Evolutionary conservation across 2,329 filamentous ascomycete species (phyloP).

Genomic region (Fusarium miscanthi): DNA sequence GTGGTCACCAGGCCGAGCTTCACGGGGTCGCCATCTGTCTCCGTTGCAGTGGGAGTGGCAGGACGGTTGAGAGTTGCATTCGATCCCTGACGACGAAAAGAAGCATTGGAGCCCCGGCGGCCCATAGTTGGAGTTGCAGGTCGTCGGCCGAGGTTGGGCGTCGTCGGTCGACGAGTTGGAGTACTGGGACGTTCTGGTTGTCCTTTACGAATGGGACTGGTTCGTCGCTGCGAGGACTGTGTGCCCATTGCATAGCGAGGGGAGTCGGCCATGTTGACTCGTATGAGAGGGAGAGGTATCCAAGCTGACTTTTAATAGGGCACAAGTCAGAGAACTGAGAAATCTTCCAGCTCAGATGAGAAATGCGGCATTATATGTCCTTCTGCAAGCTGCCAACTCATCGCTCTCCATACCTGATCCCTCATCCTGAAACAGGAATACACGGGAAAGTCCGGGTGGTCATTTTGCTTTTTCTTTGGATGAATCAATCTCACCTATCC

Average conservation of each 20-base stretch:
- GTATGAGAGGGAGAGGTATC: neutral
- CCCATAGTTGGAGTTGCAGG: constrained; percentile 35
- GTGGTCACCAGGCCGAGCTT: neutral
- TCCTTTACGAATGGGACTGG: constrained; percentile 31
- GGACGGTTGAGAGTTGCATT: constrained; percentile 30
- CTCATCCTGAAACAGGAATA: neutral
- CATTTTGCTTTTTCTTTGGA: constrained; percentile 8
- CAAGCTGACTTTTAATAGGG: neutral
- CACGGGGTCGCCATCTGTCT: constrained; percentile 17
- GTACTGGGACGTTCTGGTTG: constrained; percentile 26
- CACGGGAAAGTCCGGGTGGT: constrained; percentile 2
- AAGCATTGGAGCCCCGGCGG: constrained; percentile 26
- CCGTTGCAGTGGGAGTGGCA: constrained; percentile 15
- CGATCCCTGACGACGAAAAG: constrained; percentile 22
- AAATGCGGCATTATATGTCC: constrained; percentile 6
- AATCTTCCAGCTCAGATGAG: neutral
- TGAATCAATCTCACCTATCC: neutral
- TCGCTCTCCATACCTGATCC: neutral
- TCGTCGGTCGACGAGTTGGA: constrained; percentile 32
- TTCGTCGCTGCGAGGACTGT: constrained; percentile 33
- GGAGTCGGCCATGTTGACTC: constrained; percentile 9
- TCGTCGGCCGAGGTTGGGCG: constrained; percentile 27
- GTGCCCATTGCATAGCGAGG: constrained; percentile 42
- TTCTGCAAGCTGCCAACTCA: neutral
- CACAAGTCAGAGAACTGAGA: neutral